Conservation (phyloP, 495 filamentous ascomycete genomes). For the Aspergillus steynii region DNA sequence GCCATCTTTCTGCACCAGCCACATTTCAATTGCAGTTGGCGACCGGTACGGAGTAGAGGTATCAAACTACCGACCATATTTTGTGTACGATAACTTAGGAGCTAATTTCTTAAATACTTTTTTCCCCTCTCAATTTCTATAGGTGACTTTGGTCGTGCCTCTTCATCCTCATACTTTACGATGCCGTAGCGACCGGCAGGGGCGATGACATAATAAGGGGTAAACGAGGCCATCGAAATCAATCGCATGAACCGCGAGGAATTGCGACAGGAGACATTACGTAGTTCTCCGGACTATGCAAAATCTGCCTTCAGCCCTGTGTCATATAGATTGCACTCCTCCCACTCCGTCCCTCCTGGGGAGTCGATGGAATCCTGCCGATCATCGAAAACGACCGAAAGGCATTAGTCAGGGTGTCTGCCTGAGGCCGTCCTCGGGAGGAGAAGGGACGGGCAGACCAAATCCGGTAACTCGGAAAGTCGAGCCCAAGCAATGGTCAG, state of each 20-base stretch:
- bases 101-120: too few relatives aligned
- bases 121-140: too few relatives aligned
- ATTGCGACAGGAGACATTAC: too few relatives aligned
- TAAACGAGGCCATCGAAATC: background rate
- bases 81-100: too few relatives aligned
- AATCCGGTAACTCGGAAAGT: background rate
- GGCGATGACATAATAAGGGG: background rate
- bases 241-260: background rate
- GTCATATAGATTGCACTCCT: background rate
- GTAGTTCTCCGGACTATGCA: too few relatives aligned
- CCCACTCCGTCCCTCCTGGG: too few relatives aligned
- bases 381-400: background rate
- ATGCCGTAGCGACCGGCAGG: background rate
- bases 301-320: background rate
- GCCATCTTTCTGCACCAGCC: constrained; percentile 9
- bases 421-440: background rate
- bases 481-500: background rate
- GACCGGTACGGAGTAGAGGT: too few relatives aligned
- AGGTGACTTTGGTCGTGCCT: too few relatives aligned
- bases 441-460: background rate
- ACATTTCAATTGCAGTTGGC: background rate
- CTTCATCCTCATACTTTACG: too few relatives aligned
- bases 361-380: too few relatives aligned
- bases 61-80: too few relatives aligned
- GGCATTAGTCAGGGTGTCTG: background rate